These are phyloP conservation scores for Sporothrix curviconia DNA, from an alignment of 2,329 filamentous ascomycete species.

Conservation along the genomic window DNA sequence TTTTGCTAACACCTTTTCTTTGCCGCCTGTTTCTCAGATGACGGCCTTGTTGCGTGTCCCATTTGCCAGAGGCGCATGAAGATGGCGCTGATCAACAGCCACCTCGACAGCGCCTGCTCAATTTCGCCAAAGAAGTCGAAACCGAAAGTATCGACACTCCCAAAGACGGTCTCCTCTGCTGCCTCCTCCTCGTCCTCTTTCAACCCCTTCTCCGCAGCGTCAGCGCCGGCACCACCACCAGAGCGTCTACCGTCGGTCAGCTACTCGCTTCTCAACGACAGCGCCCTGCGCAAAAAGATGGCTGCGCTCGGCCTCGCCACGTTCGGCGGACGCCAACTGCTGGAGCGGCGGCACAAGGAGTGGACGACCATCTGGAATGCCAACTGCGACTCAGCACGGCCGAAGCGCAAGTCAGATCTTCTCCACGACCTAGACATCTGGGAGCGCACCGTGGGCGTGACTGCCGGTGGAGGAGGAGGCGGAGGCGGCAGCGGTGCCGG, in stretches of 20 bases:
- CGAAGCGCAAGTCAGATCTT: conserved; percentile 64
- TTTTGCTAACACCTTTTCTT: too few relatives aligned
- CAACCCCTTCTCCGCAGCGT: conserved; percentile 3
- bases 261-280: conserved; percentile 81
- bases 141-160: not conserved
- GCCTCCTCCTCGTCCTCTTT: not conserved
- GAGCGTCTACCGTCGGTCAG: conserved; percentile 74
- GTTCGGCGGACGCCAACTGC: conserved; percentile 58
- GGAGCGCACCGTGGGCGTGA: conserved; percentile 73
- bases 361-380: conserved; percentile 97
- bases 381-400: conserved; percentile 78
- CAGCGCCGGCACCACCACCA: conserved; percentile 24
- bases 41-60: conserved; percentile 77
- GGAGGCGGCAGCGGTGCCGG: conserved; percentile 30
- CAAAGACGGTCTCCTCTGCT: not conserved
- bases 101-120: conserved; percentile 61
- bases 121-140: conserved; percentile 27
- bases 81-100: conserved; percentile 66
- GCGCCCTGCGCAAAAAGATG: conserved; percentile 71
- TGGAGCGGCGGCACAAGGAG: conserved; percentile 79
- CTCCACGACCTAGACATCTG: conserved; percentile 74
- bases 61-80: conserved; percentile 78
- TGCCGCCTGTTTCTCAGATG: conserved; percentile 43
- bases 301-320: conserved; percentile 70
- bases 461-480: conserved; percentile 26